phyloP scores from a whole-genome alignment of 2,329 filamentous ascomycete species.

The Phialemonium atrogriseum region DNA sequence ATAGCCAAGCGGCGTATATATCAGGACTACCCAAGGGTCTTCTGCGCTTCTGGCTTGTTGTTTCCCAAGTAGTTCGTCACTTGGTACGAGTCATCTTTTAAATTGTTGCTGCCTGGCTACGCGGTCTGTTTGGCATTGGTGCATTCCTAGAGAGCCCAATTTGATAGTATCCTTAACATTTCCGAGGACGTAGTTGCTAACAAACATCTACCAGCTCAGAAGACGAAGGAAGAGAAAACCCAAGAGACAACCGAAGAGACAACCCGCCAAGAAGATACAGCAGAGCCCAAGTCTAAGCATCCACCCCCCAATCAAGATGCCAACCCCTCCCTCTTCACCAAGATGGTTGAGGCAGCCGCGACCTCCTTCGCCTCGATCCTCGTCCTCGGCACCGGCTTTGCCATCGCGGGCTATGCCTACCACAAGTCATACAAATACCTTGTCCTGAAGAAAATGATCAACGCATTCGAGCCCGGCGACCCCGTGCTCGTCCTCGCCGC shows the following conservation, averaged over 20 bases:
- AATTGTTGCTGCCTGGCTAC: too few species aligned
- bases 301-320: constrained; percentile 12
- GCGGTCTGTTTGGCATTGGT: too few species aligned
- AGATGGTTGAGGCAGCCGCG: constrained; percentile 66
- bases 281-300: constrained; percentile 6
- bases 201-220: constrained; percentile 1
- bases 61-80: too few species aligned
- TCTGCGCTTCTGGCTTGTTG: too few species aligned
- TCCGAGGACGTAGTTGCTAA: too few species aligned
- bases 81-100: too few species aligned
- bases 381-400: constrained; percentile 59
- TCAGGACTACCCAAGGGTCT: too few species aligned
- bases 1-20: too few species aligned
- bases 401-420: constrained; percentile 64
- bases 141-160: too few species aligned
- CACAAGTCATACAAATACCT: constrained; percentile 82
- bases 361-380: constrained; percentile 70
- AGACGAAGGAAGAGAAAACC: not conserved
- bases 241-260: constrained; percentile 1
- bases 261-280: constrained; percentile 2
- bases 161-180: too few species aligned
- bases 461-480: constrained; percentile 86
- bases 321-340: constrained; percentile 34
- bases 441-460: constrained; percentile 86
- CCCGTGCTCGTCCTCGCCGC: constrained; percentile 78